Base-by-base conservation (phyloP, 202 grass and related monocot species). In the Zizania palustris region DNA sequence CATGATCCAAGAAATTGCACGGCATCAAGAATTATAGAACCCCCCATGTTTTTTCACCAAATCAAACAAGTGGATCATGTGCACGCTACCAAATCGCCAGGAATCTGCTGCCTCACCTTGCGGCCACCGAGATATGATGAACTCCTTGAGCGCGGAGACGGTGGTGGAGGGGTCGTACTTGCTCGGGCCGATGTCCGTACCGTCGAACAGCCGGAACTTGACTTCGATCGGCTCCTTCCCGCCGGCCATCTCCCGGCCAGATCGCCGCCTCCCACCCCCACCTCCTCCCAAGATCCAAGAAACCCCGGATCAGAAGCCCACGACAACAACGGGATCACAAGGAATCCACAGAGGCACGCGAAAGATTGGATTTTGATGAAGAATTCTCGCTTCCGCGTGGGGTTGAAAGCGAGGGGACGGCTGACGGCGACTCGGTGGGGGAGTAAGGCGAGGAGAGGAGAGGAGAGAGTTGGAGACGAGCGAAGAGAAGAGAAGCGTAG, bases 111-210 rank as follows among this genome's bases (percentile, higher is more conserved):
- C 54, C 82, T 92, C 80, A 98, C 95, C 95, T 98, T 95, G 95
- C 63, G 95, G 95, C 95, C 91, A 98, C 71, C 85, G 91, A 71
- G 89, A 80, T 65, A 98, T 73, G 40, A 98, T 95, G 80, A 87
- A 84, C 75, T 98, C 95, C 86, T 98, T 98, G 79, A 98, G 91
- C 69, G 91, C 85, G 2, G 85, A 83, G 65, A 98, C 91, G 62
- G 91, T 95, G 42, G 95, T 98, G 11, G 95, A 85, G 42, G 91
- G 87, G 72, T 94, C 89, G 58, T 95, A 98, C 71, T 98, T 98
- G 75, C 82, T 98, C 45, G 95, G 95, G 12, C 95, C 95, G 73
- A 98, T 94, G 71, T 94, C 95, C 63, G 95, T 90, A 76, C 95
- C 95, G 41, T 98, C 95, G 28, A 84, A 98, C 3, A 98, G 79